A percentile compares a stretch with the other conserved stretches of the same genome.
phyloP scores from a whole-genome alignment of 2,329 filamentous ascomycete genomes.

The Xylaria sp. region DNA sequence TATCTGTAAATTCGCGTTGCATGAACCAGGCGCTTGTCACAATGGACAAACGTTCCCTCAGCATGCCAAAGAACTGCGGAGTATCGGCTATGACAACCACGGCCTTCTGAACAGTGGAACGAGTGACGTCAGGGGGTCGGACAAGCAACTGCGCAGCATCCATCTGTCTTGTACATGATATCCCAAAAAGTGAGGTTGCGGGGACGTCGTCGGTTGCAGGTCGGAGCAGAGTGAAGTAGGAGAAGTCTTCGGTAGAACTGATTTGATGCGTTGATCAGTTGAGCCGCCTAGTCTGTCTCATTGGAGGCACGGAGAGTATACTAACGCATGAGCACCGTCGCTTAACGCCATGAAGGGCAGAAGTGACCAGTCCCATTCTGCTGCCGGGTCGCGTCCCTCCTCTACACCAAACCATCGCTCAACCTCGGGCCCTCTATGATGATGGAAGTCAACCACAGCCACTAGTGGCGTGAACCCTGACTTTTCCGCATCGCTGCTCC shows the following conservation, averaged over 20 bases:
- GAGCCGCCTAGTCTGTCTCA: constrained; percentile 20
- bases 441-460: constrained; percentile 84
- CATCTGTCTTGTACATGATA: constrained; percentile 93
- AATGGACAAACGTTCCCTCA: constrained; percentile 88
- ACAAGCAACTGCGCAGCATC: constrained; percentile 80
- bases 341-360: constrained; percentile 97
- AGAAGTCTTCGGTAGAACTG: constrained; percentile 93
- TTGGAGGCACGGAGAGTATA: constrained; percentile 38
- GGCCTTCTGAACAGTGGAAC: constrained; percentile 97
- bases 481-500: constrained; percentile 29
- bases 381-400: constrained; percentile 80
- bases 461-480: constrained; percentile 73
- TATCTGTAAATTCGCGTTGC: constrained; percentile 90
- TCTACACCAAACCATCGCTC: constrained; percentile 87
- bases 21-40: constrained; percentile 97
- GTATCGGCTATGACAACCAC: constrained; percentile 94
- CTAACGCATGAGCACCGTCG: constrained; percentile 93
- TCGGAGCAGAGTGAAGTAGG: constrained; percentile 91
- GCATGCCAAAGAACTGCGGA: constrained; percentile 87
- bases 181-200: constrained; percentile 90
- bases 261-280: constrained; percentile 29
- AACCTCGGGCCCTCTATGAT: constrained; percentile 89
- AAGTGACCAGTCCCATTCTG: constrained; percentile 87
- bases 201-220: constrained; percentile 64
- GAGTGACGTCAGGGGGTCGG: constrained; percentile 88